Percentiles rank a stretch among this genome's conserved stretches.
Conservation (phyloP, 2,329 filamentous ascomycete species). For the Fusarium euwallaceae region DNA sequence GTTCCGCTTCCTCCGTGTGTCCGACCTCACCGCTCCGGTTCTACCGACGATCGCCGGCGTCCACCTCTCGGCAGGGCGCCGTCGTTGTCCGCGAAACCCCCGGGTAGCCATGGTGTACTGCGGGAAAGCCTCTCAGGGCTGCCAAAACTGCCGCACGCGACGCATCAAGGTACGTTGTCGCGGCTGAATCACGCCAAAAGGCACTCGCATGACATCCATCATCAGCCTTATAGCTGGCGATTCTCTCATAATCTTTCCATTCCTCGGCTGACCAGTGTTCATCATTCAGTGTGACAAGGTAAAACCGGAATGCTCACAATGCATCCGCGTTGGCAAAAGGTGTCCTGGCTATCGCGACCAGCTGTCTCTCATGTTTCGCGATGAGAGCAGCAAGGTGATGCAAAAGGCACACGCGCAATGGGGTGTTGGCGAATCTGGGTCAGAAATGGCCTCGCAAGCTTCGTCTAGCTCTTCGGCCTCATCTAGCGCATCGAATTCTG, state of each 20-base stretch:
- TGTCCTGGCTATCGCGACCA: conserved; percentile 76
- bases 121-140: conserved; percentile 68
- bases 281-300: conserved; percentile 70
- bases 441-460: conserved; percentile 29
- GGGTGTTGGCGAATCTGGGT: conserved; percentile 51
- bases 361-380: conserved; percentile 74
- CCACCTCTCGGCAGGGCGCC: conserved; percentile 22
- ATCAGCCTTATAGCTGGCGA: not conserved
- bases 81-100: conserved; percentile 1
- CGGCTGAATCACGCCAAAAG: conserved; percentile 16
- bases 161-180: conserved; percentile 64
- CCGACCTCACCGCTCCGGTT: conserved; percentile 17
- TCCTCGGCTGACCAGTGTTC: conserved; percentile 21
- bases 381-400: conserved; percentile 74
- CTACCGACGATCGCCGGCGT: conserved; percentile 23
- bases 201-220: not conserved
- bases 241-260: not conserved
- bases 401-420: conserved; percentile 69
- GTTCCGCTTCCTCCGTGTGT: conserved; percentile 8
- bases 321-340: conserved; percentile 68
- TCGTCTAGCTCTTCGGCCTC: conserved; percentile 45
- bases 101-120: conserved; percentile 65
- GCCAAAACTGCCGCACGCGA: conserved; percentile 65
- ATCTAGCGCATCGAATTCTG: conserved; percentile 38
- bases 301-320: conserved; percentile 72